Base-by-base conservation (phyloP, 2,329 filamentous ascomycete genomes). In the Ophiocordyceps camponoti-rufipedis region DNA sequence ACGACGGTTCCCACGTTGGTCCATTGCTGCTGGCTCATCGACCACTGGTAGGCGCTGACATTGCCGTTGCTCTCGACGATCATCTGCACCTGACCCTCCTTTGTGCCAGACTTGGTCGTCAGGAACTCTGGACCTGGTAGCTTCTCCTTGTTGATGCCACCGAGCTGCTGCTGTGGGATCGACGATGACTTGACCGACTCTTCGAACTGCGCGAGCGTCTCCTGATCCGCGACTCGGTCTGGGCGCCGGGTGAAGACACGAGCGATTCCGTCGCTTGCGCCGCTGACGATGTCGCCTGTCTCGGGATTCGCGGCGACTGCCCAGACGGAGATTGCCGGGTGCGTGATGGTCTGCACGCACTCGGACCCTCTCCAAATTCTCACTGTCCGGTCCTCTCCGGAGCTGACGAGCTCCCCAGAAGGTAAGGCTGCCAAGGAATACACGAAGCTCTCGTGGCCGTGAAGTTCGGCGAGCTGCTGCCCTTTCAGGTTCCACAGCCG, bases 241-340 rank as follows among this genome's bases (percentile, higher is more conserved):
- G 69, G 59, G 45, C 72, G 78, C 54, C 86, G 74, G 12, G 80
- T 89, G 58, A 96, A 98, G 47, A 96, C 69, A 41, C 91, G 80
- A 9, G 87, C 80, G 41, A 89, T 67, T 46, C 84, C 80, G 57
- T 98, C 91, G 59, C 89, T 98, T 28, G 89, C 81, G 31, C 89
- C 91, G 3, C 85, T 85, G n/a, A 86, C 85, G 49, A 98, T 89
- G 55, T 98, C 93, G 19, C 91, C 89, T 43, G 76, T 93, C 50
- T 85, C 78, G 1, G 71, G 58, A 56, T 85, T 91, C 11, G 76
- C 83, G n/a, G 87, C 84, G 16, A 98, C 86, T 13, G 78, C 72
- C 91, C 91, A 98, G 5, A 98, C 88, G 0, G 89, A 96, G 46
- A 96, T 93, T 10, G 91, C 91, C 11, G 91, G 91, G 56, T 95